Base-by-base conservation (phyloP, 108 stramenopile species). In the Skeletonema costatum region DNA sequence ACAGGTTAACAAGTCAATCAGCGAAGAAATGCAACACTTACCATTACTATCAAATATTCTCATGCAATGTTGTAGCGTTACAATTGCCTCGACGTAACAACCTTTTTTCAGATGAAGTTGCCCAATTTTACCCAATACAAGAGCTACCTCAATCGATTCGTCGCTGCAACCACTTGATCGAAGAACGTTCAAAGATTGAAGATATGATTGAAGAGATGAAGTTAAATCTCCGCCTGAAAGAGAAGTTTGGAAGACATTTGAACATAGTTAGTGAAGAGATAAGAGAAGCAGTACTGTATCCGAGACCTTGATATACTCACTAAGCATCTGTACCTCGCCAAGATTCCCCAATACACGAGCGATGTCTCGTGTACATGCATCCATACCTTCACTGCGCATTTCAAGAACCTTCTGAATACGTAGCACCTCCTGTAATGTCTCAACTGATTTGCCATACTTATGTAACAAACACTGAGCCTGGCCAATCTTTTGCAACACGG, bases 381-480 rank as follows among this genome's bases (percentile, higher is more conserved):
- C 61, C 32, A 14, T 38, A 48, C 66, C 74, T 51, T 60, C 38
- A 17, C 68, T 53, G 17, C 76, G 71, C 72, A 77, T 63, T 9
- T 58, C 73, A 60, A 83, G 61, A 56, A 74, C 56, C 61, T 76
- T 66, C 35, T 83, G 82, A 25, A 83, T 70, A 12, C 72, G 61
- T 8, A 83, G 62, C 16, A 76, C 82, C 72, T 83, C 82, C 32
- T 83, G 72, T 2, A 83, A 63, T 35, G 70, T 48, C 30, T 83
- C 82, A 32, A 83, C 75, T n/a, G 76, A 62, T 50, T 83, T 83
- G 71, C 82, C 82, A 60, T 83, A 77, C 31, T 73, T 70, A 17
- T 83, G 82, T 16, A 83, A 51, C 75, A 83, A 73, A 19, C 75
- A 67, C 32, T 83, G 76, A 30, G 82, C 82, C 39, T 73, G 77